Evolutionary conservation across 164 flowering plant species (phyloP).

Genomic region (Piper betle): DNA sequence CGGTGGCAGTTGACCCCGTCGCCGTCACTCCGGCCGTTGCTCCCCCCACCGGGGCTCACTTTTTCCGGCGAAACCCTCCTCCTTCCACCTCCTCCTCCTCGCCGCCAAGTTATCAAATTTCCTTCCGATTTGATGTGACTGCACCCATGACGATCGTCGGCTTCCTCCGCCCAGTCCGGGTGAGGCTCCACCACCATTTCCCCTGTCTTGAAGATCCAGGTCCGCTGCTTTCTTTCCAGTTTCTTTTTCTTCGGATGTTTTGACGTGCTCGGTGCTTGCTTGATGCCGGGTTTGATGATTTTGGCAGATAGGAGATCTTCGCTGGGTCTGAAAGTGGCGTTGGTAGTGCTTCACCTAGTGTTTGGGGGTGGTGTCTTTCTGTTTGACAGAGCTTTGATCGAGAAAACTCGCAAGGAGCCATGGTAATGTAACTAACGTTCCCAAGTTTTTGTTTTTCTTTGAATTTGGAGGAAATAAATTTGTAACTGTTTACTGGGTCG

Average conservation of each 20-base stretch:
- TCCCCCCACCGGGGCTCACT: too few relatives aligned
- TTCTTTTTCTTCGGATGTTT: neutral
- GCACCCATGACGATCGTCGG: slow-evolving; percentile 15
- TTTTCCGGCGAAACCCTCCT: too few relatives aligned
- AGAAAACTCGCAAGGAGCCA: slow-evolving; percentile 37
- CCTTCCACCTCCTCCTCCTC: too few relatives aligned
- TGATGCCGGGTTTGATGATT: neutral
- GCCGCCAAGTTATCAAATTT: too few relatives aligned
- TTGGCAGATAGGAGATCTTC: slow-evolving; percentile 67
- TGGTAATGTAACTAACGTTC: slow-evolving; percentile 36
- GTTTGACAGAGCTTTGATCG: slow-evolving; percentile 45
- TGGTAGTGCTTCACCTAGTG: slow-evolving; percentile 60
- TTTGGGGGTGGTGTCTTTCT: slow-evolving; percentile 50
- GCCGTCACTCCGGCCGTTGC: too few relatives aligned
- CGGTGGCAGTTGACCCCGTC: too few relatives aligned
- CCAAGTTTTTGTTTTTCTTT: neutral
- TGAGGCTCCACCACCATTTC: slow-evolving; percentile 23
- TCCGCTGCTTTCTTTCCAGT: slow-evolving; percentile 4
- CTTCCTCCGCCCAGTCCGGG: slow-evolving; percentile 24
- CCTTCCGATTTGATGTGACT: slow-evolving; percentile 3
- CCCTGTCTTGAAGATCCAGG: slow-evolving; percentile 91
- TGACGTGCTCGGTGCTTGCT: neutral
- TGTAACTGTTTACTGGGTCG: neutral
- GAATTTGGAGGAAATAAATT: neutral
- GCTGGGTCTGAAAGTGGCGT: slow-evolving; percentile 40